Evolutionary conservation across 2,329 filamentous ascomycete genomes (phyloP).

Genomic region (Paecilomyces fulvus): DNA sequence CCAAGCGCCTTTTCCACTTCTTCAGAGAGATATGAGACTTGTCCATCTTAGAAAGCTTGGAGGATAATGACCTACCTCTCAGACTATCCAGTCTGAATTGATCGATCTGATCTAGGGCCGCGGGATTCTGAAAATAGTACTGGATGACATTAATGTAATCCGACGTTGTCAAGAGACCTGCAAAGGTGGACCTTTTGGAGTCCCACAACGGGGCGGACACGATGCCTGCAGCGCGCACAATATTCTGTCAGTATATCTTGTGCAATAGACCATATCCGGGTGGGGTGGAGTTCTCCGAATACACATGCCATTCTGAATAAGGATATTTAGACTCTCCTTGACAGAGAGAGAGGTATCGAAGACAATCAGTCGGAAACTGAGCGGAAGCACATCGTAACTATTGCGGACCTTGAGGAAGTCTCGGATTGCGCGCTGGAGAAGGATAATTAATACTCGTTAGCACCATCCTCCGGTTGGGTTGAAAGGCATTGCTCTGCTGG

Average conservation of each 20-base stretch:
- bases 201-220: constrained; percentile 97
- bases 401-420: constrained; percentile 94
- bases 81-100: constrained; percentile 89
- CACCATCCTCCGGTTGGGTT: neutral
- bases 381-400: constrained; percentile 93
- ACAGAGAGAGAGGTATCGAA: constrained; percentile 93
- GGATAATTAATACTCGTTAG: constrained; percentile 3
- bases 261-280: neutral
- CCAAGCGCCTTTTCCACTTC: constrained; percentile 94
- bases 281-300: neutral
- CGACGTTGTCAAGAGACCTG: constrained; percentile 85
- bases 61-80: constrained; percentile 55
- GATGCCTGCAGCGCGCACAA: constrained; percentile 56
- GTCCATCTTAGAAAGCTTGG: neutral
- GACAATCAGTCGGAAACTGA: constrained; percentile 91
- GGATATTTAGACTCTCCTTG: constrained; percentile 91
- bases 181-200: constrained; percentile 84
- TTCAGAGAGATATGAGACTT: constrained; percentile 28
- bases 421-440: constrained; percentile 69
- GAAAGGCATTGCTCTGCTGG: neutral
- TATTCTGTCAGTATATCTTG: constrained; percentile 1
- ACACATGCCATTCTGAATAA: constrained; percentile 80
- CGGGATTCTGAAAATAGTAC: constrained; percentile 96
- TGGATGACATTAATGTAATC: constrained; percentile 99
- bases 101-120: constrained; percentile 80